Percentiles rank a stretch among this genome's conserved stretches.
Evolutionary conservation across 345 rosid species (phyloP).

Genomic region (Syzygium grande): DNA sequence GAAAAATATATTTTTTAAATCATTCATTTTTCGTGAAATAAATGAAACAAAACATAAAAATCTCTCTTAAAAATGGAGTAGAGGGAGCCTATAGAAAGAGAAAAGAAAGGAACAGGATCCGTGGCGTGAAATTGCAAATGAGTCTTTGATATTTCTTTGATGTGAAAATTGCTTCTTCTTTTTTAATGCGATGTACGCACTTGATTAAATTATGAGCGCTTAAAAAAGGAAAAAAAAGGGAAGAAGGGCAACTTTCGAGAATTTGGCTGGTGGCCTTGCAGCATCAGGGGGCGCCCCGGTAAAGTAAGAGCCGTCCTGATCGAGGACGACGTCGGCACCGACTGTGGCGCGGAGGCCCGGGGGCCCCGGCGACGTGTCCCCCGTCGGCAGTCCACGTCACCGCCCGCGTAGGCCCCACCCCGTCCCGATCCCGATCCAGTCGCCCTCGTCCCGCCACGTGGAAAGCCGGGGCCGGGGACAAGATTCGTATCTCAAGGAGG

Average conservation of each 20-base stretch:
- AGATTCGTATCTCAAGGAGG: not conserved
- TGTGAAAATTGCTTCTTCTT: not conserved
- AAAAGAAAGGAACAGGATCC: no score
- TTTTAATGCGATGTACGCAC: not conserved
- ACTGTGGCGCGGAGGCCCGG: not conserved
- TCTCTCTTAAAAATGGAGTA: no score
- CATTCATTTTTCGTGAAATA: no score
- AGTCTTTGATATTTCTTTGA: no score
- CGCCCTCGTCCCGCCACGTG: not conserved
- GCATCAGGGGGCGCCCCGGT: not conserved
- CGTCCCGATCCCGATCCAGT: not conserved
- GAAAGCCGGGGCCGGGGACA: not conserved
- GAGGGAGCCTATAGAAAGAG: no score
- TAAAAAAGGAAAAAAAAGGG: not conserved
- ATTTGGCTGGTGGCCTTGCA: not conserved
- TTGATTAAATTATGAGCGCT: not conserved
- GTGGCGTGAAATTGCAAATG: no score
- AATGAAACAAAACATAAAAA: no score
- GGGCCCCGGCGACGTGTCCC: not conserved
- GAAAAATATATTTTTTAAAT: no score
- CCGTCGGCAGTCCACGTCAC: not conserved
- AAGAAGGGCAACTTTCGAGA: not conserved
- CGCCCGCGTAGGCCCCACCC: not conserved
- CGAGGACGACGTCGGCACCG: not conserved
- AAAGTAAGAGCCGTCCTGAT: not conserved